These are phyloP conservation scores for Gryganskiella cystojenkinii DNA, from an alignment of 192 early-diverging fungal species.

Conservation along the genomic window DNA sequence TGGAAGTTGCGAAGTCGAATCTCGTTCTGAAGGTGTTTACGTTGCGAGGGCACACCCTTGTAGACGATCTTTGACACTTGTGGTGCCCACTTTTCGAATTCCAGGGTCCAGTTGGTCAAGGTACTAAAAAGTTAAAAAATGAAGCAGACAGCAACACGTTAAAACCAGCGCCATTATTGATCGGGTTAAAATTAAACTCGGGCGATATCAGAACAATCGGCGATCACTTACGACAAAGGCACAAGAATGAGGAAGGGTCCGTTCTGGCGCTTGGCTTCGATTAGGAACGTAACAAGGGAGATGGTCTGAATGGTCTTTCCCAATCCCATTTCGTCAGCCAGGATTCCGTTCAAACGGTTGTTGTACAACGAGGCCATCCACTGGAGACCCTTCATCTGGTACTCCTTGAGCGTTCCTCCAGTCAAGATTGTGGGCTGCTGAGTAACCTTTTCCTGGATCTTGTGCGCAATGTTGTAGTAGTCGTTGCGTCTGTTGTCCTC, in stretches of 20 bases:
- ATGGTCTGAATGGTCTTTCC: conserved; percentile 96
- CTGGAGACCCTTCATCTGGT: conserved; percentile 94
- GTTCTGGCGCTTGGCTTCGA: conserved; percentile 93
- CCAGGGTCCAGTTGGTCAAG: conserved; percentile 95
- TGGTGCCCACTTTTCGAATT: conserved; percentile 99
- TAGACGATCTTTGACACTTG: conserved; percentile 88
- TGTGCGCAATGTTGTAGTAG: conserved; percentile 93
- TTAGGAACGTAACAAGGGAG: conserved; percentile 93
- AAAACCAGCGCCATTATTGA: too few species aligned
- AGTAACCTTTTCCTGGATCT: conserved; percentile 77
- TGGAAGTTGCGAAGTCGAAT: conserved; percentile 89
- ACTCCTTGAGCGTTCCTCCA: conserved; percentile 95
- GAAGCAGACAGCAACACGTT: too few species aligned
- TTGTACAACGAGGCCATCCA: conserved; percentile 99
- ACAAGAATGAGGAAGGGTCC: conserved; percentile 98
- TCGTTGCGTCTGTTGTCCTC: conserved; percentile 66
- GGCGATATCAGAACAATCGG: too few species aligned
- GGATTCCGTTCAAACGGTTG: conserved; percentile 96
- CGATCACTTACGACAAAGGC: conserved; percentile 79
- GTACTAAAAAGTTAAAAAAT: too few species aligned
- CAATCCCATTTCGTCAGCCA: conserved; percentile 97
- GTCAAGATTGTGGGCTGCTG: conserved; percentile 87
- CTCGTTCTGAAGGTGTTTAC: conserved; percentile 75
- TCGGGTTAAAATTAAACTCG: too few species aligned
- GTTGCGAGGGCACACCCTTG: conserved; percentile 86